phyloP scores from a whole-genome alignment of 2,329 filamentous ascomycete species.

The Calonectria henricotiae region DNA sequence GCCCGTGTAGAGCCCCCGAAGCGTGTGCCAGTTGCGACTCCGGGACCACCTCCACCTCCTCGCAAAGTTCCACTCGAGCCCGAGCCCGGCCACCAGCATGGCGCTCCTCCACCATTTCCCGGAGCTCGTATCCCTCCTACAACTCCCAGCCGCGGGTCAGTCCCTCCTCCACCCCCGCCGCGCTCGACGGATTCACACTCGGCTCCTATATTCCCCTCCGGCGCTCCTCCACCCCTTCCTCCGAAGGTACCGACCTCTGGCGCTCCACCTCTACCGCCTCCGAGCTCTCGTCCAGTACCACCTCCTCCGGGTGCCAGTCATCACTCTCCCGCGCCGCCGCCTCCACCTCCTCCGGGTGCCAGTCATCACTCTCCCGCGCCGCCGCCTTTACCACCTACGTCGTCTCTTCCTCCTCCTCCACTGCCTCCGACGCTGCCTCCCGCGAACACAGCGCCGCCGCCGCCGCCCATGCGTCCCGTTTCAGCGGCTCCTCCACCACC shows the following conservation, averaged over 20 bases:
- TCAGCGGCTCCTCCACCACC: constrained; percentile 57
- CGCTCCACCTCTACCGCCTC: constrained; percentile 68
- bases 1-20: constrained; percentile 69
- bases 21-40: constrained; percentile 51
- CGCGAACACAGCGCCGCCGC: constrained; percentile 43
- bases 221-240: constrained; percentile 64
- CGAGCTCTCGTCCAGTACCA: constrained; percentile 68
- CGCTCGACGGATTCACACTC: constrained; percentile 55
- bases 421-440: too few relatives aligned
- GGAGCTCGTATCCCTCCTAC: constrained; percentile 83
- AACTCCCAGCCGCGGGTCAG: constrained; percentile 79
- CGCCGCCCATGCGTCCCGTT: constrained; percentile 61
- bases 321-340: constrained; percentile 56
- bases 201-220: constrained; percentile 51
- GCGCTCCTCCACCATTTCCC: constrained; percentile 85
- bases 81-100: constrained; percentile 73
- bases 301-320: constrained; percentile 65
- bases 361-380: constrained; percentile 60
- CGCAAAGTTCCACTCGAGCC: constrained; percentile 79
- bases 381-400: constrained; percentile 55
- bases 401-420: too few relatives aligned
- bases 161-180: constrained; percentile 80
- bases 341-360: constrained; percentile 54
- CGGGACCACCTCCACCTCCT: constrained; percentile 58
- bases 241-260: constrained; percentile 65